Evolutionary conservation across 495 filamentous ascomycete species (phyloP).

Genomic region (Penicillium arizonense): DNA sequence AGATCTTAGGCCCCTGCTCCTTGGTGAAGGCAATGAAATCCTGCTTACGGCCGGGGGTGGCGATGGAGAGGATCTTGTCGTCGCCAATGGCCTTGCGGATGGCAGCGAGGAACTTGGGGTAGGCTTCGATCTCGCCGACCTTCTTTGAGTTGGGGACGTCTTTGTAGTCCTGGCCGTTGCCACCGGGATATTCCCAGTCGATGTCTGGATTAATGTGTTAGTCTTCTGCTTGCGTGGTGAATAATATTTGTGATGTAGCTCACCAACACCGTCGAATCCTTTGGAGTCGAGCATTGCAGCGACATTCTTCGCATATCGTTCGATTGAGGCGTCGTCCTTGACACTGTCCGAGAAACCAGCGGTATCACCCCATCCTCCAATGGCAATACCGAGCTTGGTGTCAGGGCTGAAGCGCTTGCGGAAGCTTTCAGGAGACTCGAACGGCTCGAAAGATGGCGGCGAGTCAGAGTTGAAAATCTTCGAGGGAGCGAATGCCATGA

Average conservation of each 20-base stretch:
- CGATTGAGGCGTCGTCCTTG: slow-evolving; percentile 48
- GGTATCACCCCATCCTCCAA: slow-evolving; percentile 74
- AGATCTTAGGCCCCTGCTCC: slow-evolving; percentile 62
- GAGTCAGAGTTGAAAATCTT: slow-evolving; percentile 56
- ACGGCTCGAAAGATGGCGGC: slow-evolving; percentile 51
- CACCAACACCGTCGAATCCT: slow-evolving; percentile 59
- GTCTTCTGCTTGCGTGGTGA: neutral
- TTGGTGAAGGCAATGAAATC: slow-evolving; percentile 75
- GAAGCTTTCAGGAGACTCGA: slow-evolving; percentile 54
- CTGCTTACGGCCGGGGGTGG: slow-evolving; percentile 62
- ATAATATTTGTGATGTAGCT: neutral
- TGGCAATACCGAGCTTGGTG: slow-evolving; percentile 66
- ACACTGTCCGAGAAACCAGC: slow-evolving; percentile 60
- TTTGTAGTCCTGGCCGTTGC: slow-evolving; percentile 77
- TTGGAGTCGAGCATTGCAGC: slow-evolving; percentile 58
- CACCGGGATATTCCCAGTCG: slow-evolving; percentile 81
- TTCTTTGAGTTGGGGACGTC: slow-evolving; percentile 59
- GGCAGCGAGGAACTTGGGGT: slow-evolving; percentile 59
- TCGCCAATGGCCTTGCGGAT: slow-evolving; percentile 60
- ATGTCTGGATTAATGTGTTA: slow-evolving; percentile 52
- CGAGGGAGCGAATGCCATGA: slow-evolving; percentile 65
- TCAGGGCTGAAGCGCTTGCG: slow-evolving; percentile 56
- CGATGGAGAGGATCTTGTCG: slow-evolving; percentile 65
- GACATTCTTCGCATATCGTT: slow-evolving; percentile 63
- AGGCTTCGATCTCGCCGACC: slow-evolving; percentile 61